Percentiles rank a stretch among this genome's conserved stretches.
phyloP scores from a whole-genome alignment of 371 early-diverging fungal genomes.

The Apophysomyces ossiformis region DNA sequence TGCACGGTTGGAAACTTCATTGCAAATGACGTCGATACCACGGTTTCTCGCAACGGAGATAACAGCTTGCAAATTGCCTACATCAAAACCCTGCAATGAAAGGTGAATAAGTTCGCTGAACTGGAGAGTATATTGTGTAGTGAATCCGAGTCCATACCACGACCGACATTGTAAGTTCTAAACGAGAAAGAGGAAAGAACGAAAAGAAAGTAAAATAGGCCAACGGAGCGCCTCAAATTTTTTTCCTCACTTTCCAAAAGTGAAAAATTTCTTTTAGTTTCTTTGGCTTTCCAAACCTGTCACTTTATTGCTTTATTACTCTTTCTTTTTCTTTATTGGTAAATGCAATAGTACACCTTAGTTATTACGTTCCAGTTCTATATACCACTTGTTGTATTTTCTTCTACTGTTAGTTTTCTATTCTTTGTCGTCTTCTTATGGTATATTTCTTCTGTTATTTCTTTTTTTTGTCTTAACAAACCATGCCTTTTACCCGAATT shows the following conservation, averaged over 20 bases:
- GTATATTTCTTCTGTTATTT: not conserved
- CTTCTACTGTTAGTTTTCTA: not conserved
- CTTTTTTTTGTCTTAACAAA: not conserved
- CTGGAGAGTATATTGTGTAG: not conserved
- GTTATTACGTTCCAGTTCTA: no score
- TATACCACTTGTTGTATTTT: not conserved
- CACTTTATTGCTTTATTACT: not conserved
- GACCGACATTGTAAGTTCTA: slow-evolving; percentile 40
- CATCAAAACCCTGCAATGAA: slow-evolving; percentile 84
- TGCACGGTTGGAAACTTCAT: slow-evolving; percentile 96
- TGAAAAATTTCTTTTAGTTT: slow-evolving; percentile 6
- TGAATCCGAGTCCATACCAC: slow-evolving; percentile 39
- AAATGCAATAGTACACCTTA: no score
- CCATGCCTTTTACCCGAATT: no score
- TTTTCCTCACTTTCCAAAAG: slow-evolving; percentile 4
- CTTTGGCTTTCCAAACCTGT: slow-evolving; percentile 1
- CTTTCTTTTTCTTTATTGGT: not conserved
- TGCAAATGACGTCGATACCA: slow-evolving; percentile 96
- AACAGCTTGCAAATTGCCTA: slow-evolving; percentile 94
- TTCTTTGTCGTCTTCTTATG: not conserved
- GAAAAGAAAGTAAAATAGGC: slow-evolving; percentile 4
- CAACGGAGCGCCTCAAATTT: slow-evolving; percentile 3
- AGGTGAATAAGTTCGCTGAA: not conserved
- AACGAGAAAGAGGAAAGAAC: slow-evolving; percentile 1
- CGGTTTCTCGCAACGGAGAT: slow-evolving; percentile 98